Evolutionary conservation across 2,329 filamentous ascomycete species (phyloP), one percentile per base, ranked within the genome.

Genomic region (Sclerotinia nivalis): DNA sequence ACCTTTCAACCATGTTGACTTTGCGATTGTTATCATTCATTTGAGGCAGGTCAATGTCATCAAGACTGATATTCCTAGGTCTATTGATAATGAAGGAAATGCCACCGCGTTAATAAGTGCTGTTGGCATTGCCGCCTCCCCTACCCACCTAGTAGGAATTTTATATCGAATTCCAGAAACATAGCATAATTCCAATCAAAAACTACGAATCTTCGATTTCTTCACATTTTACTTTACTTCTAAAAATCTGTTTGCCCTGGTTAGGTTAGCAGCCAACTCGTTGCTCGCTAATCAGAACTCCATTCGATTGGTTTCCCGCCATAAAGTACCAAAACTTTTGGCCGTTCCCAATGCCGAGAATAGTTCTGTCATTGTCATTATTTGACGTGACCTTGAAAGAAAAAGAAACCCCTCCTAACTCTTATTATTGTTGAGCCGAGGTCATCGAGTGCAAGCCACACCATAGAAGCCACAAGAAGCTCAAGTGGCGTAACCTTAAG

Each of bases 1-100:
- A 18, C 40, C 40, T 43, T 12, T 43, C 13, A 43, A 43, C 40
- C 40, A 43, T 43, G 40, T 43, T 43, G 40, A 15, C 37, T 43
- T 43, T 3, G 40, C 40, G 2, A 43, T 43, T 62, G 43, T 62
- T 62, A 64, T 64, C 60, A 64, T 25, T 37, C 45, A 50, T 18
- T 37, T 37, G 60, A 50, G 60, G 43, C 22, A 50, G 28, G 45
- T 64, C 22, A 12, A 22, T 64, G 34, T 64, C 60, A 50, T 50
- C 20, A 64, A 50, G 4, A n/a, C 34, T 34, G 13, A 47, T 64
- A 34, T 34, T 4, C 13, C 40, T 43, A 31, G 15, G 9, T 18
- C 9, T 18, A 58, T 59, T 43, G 18, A 6, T 18, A 43, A 43
- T 43, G 13, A 43, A 43, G 40, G 18, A 18, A 43, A 43, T 15